These are phyloP conservation scores for Gonium pectorale DNA, from an alignment of 139 green algal genomes.

Conservation along the genomic window DNA sequence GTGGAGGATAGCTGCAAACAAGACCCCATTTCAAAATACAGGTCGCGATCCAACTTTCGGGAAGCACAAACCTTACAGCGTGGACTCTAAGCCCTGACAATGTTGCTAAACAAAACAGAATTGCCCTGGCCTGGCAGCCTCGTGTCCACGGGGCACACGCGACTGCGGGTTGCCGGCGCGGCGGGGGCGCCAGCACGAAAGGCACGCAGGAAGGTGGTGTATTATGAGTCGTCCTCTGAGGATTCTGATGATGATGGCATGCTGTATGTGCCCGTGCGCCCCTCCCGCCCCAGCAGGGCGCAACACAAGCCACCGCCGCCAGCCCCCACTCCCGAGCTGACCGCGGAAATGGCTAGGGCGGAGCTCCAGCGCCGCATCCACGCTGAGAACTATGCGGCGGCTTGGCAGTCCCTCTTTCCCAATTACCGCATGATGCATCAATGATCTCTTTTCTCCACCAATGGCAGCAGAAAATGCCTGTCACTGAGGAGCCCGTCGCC, in stretches of 20 bases:
- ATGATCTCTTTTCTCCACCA: not conserved
- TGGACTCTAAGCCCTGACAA: too few relatives aligned
- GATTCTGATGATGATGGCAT: not conserved
- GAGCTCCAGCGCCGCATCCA: not conserved
- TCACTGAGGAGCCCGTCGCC: too few relatives aligned
- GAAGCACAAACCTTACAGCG: too few relatives aligned
- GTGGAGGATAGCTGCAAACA: slow-evolving; percentile 31
- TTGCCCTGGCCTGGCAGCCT: too few relatives aligned
- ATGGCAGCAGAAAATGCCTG: too few relatives aligned
- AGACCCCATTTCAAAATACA: too few relatives aligned
- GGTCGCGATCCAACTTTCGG: too few relatives aligned
- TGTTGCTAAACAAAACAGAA: too few relatives aligned
- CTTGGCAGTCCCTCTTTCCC: not conserved
- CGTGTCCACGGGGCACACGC: too few relatives aligned
- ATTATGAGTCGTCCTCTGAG: not conserved
- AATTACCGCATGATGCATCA: not conserved
- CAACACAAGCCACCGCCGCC: not conserved
- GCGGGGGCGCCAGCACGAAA: not conserved
- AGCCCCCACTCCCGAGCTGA: too few relatives aligned
- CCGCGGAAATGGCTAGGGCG: not conserved
- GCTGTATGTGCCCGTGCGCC: not conserved
- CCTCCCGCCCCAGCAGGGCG: not conserved
- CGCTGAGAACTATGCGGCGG: not conserved
- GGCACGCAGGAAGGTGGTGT: not conserved
- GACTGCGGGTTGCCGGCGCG: too few relatives aligned